These are phyloP conservation scores for Colletotrichum tropicale DNA, from an alignment of 2,329 filamentous ascomycete genomes.

Conservation along the genomic window DNA sequence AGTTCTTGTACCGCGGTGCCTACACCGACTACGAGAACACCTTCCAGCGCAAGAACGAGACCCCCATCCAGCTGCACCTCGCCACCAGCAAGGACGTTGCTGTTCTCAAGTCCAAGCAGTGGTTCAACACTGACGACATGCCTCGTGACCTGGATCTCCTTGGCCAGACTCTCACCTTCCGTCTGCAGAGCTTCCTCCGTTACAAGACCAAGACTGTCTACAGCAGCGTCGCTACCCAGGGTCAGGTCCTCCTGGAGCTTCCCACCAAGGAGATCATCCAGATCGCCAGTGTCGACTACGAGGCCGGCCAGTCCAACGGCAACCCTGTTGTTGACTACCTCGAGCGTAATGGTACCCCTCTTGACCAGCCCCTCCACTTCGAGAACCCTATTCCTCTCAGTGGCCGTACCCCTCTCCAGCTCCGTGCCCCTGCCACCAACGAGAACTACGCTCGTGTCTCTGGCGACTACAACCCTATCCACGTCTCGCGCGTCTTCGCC, in stretches of 20 bases:
- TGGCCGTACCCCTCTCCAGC: constrained; percentile 84
- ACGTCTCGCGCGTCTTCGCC: constrained; percentile 96
- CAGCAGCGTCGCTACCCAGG: constrained; percentile 88
- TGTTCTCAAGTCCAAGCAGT: constrained; percentile 94
- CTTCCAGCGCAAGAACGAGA: constrained; percentile 97
- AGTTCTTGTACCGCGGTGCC: constrained; percentile 93
- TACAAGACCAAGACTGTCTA: constrained; percentile 96
- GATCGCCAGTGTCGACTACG: constrained; percentile 96
- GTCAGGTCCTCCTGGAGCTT: constrained; percentile 91
- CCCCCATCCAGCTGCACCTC: constrained; percentile 90
- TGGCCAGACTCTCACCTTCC: constrained; percentile 94
- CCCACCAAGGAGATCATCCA: constrained; percentile 97
- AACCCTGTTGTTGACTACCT: constrained; percentile 98
- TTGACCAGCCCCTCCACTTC: constrained; percentile 96
- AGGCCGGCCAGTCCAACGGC: constrained; percentile 87
- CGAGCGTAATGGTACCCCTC: constrained; percentile 85
- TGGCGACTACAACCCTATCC: constrained; percentile 98
- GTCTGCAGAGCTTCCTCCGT: constrained; percentile 85
- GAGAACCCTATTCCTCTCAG: constrained; percentile 96
- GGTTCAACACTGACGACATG: constrained; percentile 83
- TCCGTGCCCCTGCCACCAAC: constrained; percentile 93
- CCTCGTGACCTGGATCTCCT: constrained; percentile 81
- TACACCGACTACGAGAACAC: constrained; percentile 98
- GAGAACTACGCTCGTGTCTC: constrained; percentile 98
- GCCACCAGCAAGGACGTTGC: constrained; percentile 89